These are phyloP conservation scores for Drosera capensis DNA, from an alignment of 148 eudicot species.

Conservation along the genomic window DNA sequence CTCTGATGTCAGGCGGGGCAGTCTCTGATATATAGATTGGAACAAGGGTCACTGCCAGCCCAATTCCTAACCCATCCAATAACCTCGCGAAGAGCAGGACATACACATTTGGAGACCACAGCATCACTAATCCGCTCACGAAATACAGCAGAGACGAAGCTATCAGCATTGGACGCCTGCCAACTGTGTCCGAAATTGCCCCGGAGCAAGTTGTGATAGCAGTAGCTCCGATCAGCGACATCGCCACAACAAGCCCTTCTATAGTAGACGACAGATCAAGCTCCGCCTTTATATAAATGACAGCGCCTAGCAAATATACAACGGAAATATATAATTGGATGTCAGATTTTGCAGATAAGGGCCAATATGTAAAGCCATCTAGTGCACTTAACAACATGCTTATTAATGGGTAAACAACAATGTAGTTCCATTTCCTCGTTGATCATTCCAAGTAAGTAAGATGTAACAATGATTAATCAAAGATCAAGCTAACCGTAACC, in stretches of 20 bases:
- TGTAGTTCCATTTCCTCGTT: too few species aligned
- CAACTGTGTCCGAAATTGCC: constrained; percentile 55
- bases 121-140: constrained; percentile 61
- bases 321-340: too few species aligned
- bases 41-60: constrained; percentile 74
- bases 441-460: too few species aligned
- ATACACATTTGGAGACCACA: constrained; percentile 95
- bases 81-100: constrained; percentile 68
- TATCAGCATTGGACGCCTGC: constrained; percentile 88
- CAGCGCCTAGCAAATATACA: too few species aligned
- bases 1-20: constrained; percentile 83
- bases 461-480: too few species aligned
- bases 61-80: constrained; percentile 86
- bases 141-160: constrained; percentile 58
- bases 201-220: constrained; percentile 77
- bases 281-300: constrained; percentile 63
- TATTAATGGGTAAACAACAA: too few species aligned
- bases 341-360: too few species aligned
- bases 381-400: too few species aligned
- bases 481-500: too few species aligned
- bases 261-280: constrained; percentile 32
- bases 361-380: too few species aligned
- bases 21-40: constrained; percentile 91
- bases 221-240: constrained; percentile 93
- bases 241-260: constrained; percentile 87